These are phyloP conservation scores for Capronia epimyces DNA, from an alignment of 2,329 filamentous ascomycete species.

Conservation along the genomic window DNA sequence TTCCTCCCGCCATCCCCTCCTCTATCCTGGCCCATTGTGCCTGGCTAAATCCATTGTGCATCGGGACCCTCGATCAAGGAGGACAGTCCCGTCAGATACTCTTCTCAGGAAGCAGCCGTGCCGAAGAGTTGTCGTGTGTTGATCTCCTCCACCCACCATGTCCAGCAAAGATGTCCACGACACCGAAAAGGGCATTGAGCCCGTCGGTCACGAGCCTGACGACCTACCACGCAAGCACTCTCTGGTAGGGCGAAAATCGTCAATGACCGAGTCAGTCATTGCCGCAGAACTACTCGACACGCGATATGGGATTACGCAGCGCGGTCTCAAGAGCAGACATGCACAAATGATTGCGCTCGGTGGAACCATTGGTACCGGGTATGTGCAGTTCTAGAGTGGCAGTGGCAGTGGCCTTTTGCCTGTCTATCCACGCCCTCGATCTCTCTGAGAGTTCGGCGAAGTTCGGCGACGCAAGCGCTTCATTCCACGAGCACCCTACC, in stretches of 20 bases:
- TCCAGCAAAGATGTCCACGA: constrained; percentile 8
- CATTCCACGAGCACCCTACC: neutral
- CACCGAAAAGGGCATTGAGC: constrained; percentile 23
- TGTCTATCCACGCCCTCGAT: neutral
- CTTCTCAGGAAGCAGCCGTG: neutral
- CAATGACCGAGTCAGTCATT: constrained; percentile 32
- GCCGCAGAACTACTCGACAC: constrained; percentile 39
- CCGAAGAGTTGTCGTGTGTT: neutral
- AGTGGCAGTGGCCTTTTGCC: neutral
- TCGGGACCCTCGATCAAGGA: neutral
- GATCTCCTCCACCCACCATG: constrained; percentile 5
- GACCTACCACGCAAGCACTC: constrained; percentile 14
- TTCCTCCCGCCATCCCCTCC: neutral
- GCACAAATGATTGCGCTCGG: constrained; percentile 36
- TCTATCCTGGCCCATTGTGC: neutral
- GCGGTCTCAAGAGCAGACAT: constrained; percentile 41
- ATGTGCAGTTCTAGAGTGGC: neutral
- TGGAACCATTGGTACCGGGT: constrained; percentile 28
- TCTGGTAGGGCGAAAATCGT: constrained; percentile 15
- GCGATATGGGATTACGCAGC: constrained; percentile 38
- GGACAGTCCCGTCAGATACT: neutral
- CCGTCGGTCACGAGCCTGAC: constrained; percentile 2
- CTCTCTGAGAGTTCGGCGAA: neutral
- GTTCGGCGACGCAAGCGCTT: neutral
- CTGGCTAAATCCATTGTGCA: neutral